A percentile compares a stretch with the other conserved stretches of the same genome.
phyloP scores from a whole-genome alignment of 768 basidiomycete genomes.

The Tricholoma hemisulphureum region DNA sequence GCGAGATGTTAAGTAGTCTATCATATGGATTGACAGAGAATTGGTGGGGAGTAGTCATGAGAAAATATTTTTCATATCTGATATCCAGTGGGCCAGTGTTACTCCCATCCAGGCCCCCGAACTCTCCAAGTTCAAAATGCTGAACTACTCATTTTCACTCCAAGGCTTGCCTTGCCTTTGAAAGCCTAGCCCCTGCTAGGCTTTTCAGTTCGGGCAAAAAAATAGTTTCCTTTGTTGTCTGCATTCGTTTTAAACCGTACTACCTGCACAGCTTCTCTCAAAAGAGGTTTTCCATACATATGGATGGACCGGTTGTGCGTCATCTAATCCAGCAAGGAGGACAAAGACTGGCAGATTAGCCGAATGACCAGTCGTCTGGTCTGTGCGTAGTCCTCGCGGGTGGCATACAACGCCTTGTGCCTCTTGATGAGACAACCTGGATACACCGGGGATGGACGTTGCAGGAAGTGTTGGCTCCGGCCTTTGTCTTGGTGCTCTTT shows the following conservation, averaged over 20 bases:
- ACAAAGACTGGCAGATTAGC: slow-evolving; percentile 2
- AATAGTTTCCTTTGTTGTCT: too few species aligned
- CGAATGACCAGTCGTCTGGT: background rate
- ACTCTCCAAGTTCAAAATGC: too few species aligned
- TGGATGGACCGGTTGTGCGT: slow-evolving; percentile 4
- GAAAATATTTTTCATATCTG: too few species aligned
- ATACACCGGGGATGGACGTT: slow-evolving; percentile 1
- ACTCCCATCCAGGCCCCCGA: too few species aligned
- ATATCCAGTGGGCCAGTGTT: too few species aligned
- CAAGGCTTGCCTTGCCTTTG: too few species aligned
- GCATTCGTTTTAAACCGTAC: background rate
- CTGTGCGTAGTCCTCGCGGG: slow-evolving; percentile 1
- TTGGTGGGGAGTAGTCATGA: too few species aligned
- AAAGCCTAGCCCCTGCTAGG: too few species aligned
- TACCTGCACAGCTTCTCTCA: background rate
- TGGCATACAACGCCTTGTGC: background rate
- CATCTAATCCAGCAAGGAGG: background rate
- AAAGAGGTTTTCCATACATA: background rate
- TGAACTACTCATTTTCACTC: too few species aligned
- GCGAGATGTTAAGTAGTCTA: too few species aligned
- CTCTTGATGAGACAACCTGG: background rate
- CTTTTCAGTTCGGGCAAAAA: too few species aligned
- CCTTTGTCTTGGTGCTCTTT: background rate
- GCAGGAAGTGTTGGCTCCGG: background rate
- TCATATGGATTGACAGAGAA: too few species aligned